Evolutionary conservation across 768 basidiomycete genomes (phyloP), one percentile per base, ranked within the genome.

Genomic region (Leccinum rimulosum): DNA sequence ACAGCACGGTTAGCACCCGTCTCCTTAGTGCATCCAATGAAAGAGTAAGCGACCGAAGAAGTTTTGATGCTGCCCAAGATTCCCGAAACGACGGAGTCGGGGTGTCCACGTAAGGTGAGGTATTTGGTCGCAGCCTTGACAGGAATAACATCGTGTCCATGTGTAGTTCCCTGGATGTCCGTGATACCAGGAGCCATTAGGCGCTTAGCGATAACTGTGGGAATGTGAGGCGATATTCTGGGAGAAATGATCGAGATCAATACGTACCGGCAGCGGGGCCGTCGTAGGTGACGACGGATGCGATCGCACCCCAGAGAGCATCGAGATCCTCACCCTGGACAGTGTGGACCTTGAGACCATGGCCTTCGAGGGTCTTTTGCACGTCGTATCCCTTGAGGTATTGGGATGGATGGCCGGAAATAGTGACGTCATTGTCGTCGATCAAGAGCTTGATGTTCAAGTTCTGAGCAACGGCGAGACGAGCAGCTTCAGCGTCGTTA

Each of bases 351-450:
- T 87, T 88, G 65, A 95, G 77, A 2, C 93, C 92, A 61, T 94
- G 92, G 5, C 93, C 93, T 57, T 82, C 78, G 15, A 94, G 82
- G 0, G 91, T 93, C 76, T 86, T 84, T 25, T 74, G 68, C 35
- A 93, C 68, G 54, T 85, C 80, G 74, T 84, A 95, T 25, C 92
- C 92, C 69, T 86, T 86, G 66, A 93, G 83, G 70, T 94, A 94
- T 52, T 93, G 74, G 14, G 91, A 93, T 4, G 93, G 93, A 67
- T 94, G 91, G 0, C 93, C 93, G n/a, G 92, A 86, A 60, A 94
- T 95, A 8, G 92, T 94, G 64, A 94, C 92, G 70, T 95, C 87
- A 74, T 95, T 94, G 74, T 93, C 91, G 65, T 95, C 93, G 62
- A 95, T 87, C 71, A 94, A 73, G 57, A 94, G 77, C 74, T 95